Evolutionary conservation across 1,284 basidiomycete species (phyloP).

Genomic region (Sparassis latifolia): DNA sequence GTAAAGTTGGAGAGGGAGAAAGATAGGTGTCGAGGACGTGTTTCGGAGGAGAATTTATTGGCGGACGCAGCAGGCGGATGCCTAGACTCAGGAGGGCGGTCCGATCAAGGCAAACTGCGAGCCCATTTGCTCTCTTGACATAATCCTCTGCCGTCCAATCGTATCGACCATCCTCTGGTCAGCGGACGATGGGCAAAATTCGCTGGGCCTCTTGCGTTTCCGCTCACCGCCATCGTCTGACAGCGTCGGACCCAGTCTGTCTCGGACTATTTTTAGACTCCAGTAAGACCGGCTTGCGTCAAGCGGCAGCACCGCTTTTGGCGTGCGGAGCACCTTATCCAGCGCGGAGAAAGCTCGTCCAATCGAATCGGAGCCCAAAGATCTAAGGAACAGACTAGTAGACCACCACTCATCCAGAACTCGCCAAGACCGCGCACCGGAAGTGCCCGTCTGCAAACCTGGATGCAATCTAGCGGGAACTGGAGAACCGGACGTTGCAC

Average conservation of each 20-base stretch:
- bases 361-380: no score
- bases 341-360: no score
- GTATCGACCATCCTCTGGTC: background rate
- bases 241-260: background rate
- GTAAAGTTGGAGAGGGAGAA: slow-evolving; percentile 6
- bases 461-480: no score
- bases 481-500: no score
- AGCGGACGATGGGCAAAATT: no score
- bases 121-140: background rate
- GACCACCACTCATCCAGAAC: no score
- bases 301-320: background rate
- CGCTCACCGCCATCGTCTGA: no score
- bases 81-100: background rate
- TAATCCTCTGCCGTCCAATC: slow-evolving; percentile 2
- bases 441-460: no score
- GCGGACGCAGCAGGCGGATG: background rate
- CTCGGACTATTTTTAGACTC: background rate
- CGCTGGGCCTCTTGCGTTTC: no score
- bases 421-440: no score
- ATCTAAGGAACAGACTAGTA: no score
- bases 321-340: background rate
- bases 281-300: background rate
- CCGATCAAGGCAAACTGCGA: slow-evolving; percentile 2
- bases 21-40: background rate
- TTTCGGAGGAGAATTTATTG: slow-evolving; percentile 13